Base-by-base conservation (phyloP, 805 yeast species). In the Dipodascopsis tothii region DNA sequence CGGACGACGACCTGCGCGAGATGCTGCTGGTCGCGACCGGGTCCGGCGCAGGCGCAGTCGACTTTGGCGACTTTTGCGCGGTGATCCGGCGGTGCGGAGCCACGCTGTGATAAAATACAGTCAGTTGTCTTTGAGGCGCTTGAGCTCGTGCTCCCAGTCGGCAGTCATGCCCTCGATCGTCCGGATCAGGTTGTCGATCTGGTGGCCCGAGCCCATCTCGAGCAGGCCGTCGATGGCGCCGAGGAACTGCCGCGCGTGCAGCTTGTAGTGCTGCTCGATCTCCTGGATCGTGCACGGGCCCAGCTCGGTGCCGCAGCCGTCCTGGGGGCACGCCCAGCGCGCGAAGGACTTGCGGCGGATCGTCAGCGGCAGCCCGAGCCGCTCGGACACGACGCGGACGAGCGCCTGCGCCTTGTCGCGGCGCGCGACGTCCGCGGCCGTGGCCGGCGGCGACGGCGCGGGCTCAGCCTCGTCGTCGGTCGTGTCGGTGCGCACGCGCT, bases 21-120 rank as follows among this genome's bases (percentile, higher is more conserved):
- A 64, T 65, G 69, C 41, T 62, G 33, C 40, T 40, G 5, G 41
- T 57, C 19, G 56, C 59, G 4, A 53, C 58, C 2, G 56, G 46
- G 3, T 41, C 37, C 5, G 51, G 44, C 3, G 35, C 35, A 14
- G 50, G 41, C n/a, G 19, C 43, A 4, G 54, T 54, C 9, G 40
- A 39, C 17, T 33, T 52, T 33, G 49, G 37, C 14, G 58, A 47
- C 30, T 64, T 64, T 48, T 44, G 43, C 2, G 21, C 21, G 5
- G 46, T 64, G 23, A 58, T 64, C 60, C 44, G 40, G 37, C 45
- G 41, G 14, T 56, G 56, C 3, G 51, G 48, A 5, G 54, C 43
- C 11, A 41, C 42, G 25, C n/a, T 45, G 35, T 33, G n/a, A n/a
- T n/a, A n/a, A n/a, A n/a, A n/a, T n/a, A 25, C 30, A 25, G 9